Evolutionary conservation across 441 rosid species (phyloP).

Genomic region (Pelargonium fulgidum): DNA sequence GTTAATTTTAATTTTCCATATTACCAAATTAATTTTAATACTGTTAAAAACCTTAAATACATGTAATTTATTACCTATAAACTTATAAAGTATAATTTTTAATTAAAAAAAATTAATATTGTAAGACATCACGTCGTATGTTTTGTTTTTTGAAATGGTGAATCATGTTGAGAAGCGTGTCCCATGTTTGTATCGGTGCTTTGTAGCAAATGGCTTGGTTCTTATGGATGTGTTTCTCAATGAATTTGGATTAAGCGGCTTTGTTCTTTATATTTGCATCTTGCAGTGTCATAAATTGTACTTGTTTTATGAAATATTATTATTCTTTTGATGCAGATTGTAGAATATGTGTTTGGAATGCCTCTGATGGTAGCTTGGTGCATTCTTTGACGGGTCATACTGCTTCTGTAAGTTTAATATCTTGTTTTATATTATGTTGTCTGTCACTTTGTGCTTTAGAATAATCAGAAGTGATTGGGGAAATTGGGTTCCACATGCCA

Average conservation of each 20-base stretch:
- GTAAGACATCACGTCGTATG: too few relatives aligned
- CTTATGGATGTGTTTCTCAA: slow-evolving; percentile 21
- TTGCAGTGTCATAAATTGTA: background rate
- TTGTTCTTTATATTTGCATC: slow-evolving; percentile 16
- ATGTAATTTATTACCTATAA: too few relatives aligned
- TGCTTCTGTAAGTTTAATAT: slow-evolving; percentile 58
- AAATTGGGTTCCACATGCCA: too few relatives aligned
- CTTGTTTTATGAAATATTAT: background rate
- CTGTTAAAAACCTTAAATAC: too few relatives aligned
- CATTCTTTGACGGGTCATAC: slow-evolving; percentile 96
- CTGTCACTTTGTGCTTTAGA: background rate
- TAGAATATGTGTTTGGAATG: slow-evolving; percentile 99
- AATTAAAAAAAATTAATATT: too few relatives aligned
- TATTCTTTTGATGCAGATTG: slow-evolving; percentile 49
- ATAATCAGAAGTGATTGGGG: slow-evolving; percentile 3
- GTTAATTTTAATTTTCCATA: too few relatives aligned
- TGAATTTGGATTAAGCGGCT: slow-evolving; percentile 10
- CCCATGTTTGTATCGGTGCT: background rate
- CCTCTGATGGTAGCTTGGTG: slow-evolving; percentile 87
- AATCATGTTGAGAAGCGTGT: too few relatives aligned
- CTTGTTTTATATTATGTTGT: slow-evolving; percentile 3
- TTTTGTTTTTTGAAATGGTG: too few relatives aligned
- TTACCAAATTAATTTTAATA: too few relatives aligned
- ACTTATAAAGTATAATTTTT: too few relatives aligned
- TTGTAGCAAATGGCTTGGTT: background rate